Conservation (phyloP, 1,139 yeast genomes). For the Debaryomycetaceae sp. region DNA sequence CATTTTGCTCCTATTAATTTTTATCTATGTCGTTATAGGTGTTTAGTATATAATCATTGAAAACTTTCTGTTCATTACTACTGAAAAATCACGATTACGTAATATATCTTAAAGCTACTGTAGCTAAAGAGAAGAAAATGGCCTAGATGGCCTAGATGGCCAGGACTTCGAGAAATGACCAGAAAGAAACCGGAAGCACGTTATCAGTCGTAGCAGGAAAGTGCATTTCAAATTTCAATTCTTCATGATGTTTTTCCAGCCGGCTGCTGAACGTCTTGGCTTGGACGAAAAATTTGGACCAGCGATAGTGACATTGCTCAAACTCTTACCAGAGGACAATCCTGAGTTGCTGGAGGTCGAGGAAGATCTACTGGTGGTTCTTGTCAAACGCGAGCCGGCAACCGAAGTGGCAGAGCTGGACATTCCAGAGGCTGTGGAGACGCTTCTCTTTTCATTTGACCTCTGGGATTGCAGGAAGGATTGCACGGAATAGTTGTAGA, state of each 20-base stretch:
- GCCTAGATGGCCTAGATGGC: too few species aligned
- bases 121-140: too few species aligned
- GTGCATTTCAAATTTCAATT: background rate
- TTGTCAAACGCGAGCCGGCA: slow-evolving; percentile 25
- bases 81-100: background rate
- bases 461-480: background rate
- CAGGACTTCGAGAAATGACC: too few species aligned
- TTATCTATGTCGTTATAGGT: slow-evolving; percentile 1
- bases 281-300: slow-evolving; percentile 10
- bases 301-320: slow-evolving; percentile 2
- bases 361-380: slow-evolving; percentile 31
- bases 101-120: too few species aligned
- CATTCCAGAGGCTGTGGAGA: slow-evolving; percentile 3
- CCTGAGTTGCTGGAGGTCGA: slow-evolving; percentile 15
- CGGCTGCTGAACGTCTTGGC: slow-evolving; percentile 44
- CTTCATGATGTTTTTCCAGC: slow-evolving; percentile 29
- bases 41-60: background rate
- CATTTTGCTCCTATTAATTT: slow-evolving; percentile 18
- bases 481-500: slow-evolving; percentile 19
- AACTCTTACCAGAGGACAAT: slow-evolving; percentile 26
- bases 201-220: too few species aligned
- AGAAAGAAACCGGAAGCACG: too few species aligned
- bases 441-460: background rate
- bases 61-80: background rate
- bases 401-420: slow-evolving; percentile 10